These are phyloP conservation scores for Pezicula radicicola DNA, from an alignment of 2,329 filamentous ascomycete genomes.

Conservation along the genomic window DNA sequence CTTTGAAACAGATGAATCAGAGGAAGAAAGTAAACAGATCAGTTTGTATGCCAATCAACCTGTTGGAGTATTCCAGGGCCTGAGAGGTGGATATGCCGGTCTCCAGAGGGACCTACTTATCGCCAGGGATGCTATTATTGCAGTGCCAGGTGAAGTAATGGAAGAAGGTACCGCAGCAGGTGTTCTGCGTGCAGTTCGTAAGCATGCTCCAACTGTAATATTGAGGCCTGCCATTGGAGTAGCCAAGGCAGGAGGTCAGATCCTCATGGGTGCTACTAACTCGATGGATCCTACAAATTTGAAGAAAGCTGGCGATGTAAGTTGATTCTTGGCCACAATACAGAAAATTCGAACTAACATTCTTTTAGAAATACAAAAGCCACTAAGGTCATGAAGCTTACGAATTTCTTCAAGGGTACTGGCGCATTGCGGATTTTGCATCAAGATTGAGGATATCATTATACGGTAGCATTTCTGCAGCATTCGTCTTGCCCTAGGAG, in stretches of 20 bases:
- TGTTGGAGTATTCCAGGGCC: conserved; percentile 79
- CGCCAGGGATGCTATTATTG: conserved; percentile 88
- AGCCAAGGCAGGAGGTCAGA: conserved; percentile 83
- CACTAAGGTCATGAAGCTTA: conserved; percentile 17
- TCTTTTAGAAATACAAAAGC: conserved; percentile 32
- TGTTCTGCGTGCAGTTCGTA: conserved; percentile 74
- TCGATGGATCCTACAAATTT: conserved; percentile 80
- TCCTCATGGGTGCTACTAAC: conserved; percentile 89
- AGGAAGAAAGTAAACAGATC: conserved; percentile 73
- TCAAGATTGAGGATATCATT: too few species aligned
- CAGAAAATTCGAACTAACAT: conserved; percentile 1
- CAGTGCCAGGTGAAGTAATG: conserved; percentile 87
- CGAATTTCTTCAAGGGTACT: background rate
- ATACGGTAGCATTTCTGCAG: too few species aligned
- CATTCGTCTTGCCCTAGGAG: too few species aligned
- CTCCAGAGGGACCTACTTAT: conserved; percentile 84
- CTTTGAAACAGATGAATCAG: conserved; percentile 56
- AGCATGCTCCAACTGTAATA: conserved; percentile 87
- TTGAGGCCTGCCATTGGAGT: conserved; percentile 88
- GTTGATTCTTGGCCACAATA: background rate
- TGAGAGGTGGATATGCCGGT: conserved; percentile 78
- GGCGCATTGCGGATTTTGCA: background rate
- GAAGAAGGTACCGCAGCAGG: conserved; percentile 80
- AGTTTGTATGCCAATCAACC: conserved; percentile 95
- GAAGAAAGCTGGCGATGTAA: conserved; percentile 82